These are phyloP conservation scores for Crithidia thermophila DNA, from an alignment of 208 protist genomes.

Conservation along the genomic window DNA sequence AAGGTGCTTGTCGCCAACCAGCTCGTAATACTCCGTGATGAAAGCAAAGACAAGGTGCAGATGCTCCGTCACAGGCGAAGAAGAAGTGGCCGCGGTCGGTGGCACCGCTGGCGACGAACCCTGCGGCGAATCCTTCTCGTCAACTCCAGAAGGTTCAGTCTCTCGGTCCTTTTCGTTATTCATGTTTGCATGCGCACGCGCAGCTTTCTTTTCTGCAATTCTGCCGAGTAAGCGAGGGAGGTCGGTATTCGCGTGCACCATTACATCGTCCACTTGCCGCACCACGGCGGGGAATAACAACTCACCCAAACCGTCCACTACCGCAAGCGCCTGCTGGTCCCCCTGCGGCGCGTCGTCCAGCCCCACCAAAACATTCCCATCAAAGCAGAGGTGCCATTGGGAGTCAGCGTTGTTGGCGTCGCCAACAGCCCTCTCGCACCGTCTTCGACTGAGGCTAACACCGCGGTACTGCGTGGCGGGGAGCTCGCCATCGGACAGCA, in stretches of 20 bases:
- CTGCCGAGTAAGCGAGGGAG: constrained; percentile 8
- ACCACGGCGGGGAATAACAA: constrained; percentile 34
- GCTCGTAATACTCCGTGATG: constrained; percentile 22
- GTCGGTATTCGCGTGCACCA: constrained; percentile 15
- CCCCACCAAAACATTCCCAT: constrained; percentile 20
- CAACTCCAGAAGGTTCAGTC: no score
- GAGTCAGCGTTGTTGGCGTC: background rate
- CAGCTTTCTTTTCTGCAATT: background rate
- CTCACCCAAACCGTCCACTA: background rate
- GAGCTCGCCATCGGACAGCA: background rate
- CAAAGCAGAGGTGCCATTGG: constrained; percentile 22
- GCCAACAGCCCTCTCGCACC: background rate
- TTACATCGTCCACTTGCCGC: constrained; percentile 28
- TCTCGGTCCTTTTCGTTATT: background rate
- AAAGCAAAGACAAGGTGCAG: constrained; percentile 37
- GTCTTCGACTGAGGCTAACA: constrained; percentile 12
- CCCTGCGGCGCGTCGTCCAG: background rate
- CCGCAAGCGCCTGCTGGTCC: background rate
- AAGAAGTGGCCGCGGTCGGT: background rate
- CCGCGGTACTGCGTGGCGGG: constrained; percentile 24
- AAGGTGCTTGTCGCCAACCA: constrained; percentile 37
- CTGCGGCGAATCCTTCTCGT: no score
- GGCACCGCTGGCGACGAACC: no score
- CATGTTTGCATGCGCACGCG: background rate
- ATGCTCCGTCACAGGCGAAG: background rate